Percentiles rank a stretch among this genome's conserved stretches.
Conservation (phyloP, 306 rosid species). For the Potentilla sterilis region DNA sequence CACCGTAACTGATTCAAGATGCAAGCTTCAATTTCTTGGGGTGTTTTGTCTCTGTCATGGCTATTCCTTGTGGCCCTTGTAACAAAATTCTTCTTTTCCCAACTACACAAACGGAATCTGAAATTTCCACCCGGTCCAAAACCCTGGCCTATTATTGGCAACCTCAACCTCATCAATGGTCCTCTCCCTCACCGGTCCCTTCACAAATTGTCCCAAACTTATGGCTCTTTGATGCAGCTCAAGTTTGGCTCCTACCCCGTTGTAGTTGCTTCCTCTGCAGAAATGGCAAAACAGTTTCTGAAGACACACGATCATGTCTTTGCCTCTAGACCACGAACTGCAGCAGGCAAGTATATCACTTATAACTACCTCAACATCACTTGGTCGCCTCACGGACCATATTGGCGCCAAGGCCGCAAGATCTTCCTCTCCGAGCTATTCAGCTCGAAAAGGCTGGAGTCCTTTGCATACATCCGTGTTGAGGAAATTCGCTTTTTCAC, state of each 20-base stretch:
- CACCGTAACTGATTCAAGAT: not conserved
- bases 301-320: slow-evolving; percentile 30
- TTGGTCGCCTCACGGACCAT: slow-evolving; percentile 33
- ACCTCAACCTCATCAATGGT: slow-evolving; percentile 25
- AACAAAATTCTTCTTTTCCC: not conserved
- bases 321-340: slow-evolving; percentile 35
- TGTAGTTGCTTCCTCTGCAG: slow-evolving; percentile 29
- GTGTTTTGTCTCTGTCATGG: not conserved
- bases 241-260: slow-evolving; percentile 32
- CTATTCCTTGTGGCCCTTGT: not conserved
- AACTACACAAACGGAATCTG: not conserved
- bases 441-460: slow-evolving; percentile 16
- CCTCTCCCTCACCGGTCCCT: slow-evolving; percentile 29
- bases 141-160: slow-evolving; percentile 36
- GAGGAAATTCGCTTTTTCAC: slow-evolving; percentile 18
- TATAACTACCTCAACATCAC: slow-evolving; percentile 17
- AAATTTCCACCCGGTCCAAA: slow-evolving; percentile 35
- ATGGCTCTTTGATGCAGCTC: slow-evolving; percentile 36
- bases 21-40: not conserved
- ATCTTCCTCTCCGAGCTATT: slow-evolving; percentile 30
- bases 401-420: slow-evolving; percentile 36
- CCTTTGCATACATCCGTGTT: slow-evolving; percentile 19
- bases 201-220: slow-evolving; percentile 31
- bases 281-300: slow-evolving; percentile 18
- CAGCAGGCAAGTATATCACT: slow-evolving; percentile 29